phyloP scores from a whole-genome alignment of 805 yeast species.

The Starmerella floricola region DNA sequence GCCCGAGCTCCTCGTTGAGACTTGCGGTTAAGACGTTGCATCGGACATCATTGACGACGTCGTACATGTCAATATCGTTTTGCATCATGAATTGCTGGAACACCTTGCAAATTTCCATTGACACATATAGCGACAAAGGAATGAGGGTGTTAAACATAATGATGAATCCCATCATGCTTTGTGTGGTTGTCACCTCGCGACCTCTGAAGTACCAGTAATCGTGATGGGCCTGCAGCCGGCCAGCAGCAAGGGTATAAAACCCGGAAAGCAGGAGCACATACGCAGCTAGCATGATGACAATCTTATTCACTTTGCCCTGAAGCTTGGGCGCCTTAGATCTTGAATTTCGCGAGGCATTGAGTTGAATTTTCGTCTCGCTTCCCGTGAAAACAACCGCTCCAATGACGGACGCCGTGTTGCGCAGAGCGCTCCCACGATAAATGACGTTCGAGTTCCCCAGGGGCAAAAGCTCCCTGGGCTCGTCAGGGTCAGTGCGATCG shows the following conservation, averaged over 20 bases:
- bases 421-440: constrained; percentile 77
- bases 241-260: constrained; percentile 71
- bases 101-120: constrained; percentile 89
- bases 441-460: constrained; percentile 71
- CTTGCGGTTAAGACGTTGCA: constrained; percentile 94
- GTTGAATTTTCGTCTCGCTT: constrained; percentile 87
- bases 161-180: constrained; percentile 88
- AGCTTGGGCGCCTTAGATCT: constrained; percentile 87
- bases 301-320: constrained; percentile 68
- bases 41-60: constrained; percentile 69
- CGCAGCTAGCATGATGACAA: constrained; percentile 76
- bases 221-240: constrained; percentile 24
- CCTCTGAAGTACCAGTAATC: constrained; percentile 59
- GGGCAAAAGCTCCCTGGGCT: constrained; percentile 37
- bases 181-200: constrained; percentile 70
- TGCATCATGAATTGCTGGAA: constrained; percentile 72
- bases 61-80: constrained; percentile 91
- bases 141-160: constrained; percentile 96
- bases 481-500: too few species aligned
- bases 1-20: constrained; percentile 91
- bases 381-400: constrained; percentile 90
- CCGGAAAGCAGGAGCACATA: constrained; percentile 65
- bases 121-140: constrained; percentile 86
- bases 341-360: constrained; percentile 86
- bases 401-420: constrained; percentile 64